Evolutionary conservation across 257 asterid species (phyloP).

Genomic region (Primulina huaijiensis): DNA sequence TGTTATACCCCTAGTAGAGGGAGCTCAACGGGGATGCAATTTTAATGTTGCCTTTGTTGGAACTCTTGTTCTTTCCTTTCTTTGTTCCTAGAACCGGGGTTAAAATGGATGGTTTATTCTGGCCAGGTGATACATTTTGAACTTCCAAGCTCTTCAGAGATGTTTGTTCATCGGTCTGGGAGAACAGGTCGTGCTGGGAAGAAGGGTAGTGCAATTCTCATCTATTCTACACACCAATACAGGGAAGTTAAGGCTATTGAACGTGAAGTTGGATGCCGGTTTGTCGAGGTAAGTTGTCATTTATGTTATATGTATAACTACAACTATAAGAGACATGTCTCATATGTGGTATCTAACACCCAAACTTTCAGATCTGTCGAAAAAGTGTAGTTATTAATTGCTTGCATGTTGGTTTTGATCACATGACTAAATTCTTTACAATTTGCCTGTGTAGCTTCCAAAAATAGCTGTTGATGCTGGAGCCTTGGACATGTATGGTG

Average conservation of each 20-base stretch:
- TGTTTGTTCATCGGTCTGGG: conserved; percentile 93
- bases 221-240: conserved; percentile 60
- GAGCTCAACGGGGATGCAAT: not conserved
- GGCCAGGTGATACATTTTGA: conserved; percentile 85
- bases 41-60: conserved; percentile 8
- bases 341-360: not conserved
- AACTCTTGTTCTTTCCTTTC: conserved; percentile 11
- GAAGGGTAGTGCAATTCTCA: conserved; percentile 81
- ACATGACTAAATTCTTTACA: conserved; percentile 16
- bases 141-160: conserved; percentile 80
- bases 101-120: conserved; percentile 17
- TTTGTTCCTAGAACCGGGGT: not conserved
- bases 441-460: conserved; percentile 53
- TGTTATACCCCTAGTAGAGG: conserved; percentile 8
- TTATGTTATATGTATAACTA: conserved; percentile 1
- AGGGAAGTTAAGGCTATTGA: conserved; percentile 73
- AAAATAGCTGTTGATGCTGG: conserved; percentile 60
- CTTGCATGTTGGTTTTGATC: not conserved
- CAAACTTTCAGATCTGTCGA: not conserved
- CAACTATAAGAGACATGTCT: not conserved
- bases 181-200: conserved; percentile 99
- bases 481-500: conserved; percentile 46
- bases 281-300: conserved; percentile 52
- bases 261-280: conserved; percentile 85
- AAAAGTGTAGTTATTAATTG: not conserved